Evolutionary conservation across 495 filamentous ascomycete species (phyloP).

Genomic region (Aspergillus sclerotioniger): DNA sequence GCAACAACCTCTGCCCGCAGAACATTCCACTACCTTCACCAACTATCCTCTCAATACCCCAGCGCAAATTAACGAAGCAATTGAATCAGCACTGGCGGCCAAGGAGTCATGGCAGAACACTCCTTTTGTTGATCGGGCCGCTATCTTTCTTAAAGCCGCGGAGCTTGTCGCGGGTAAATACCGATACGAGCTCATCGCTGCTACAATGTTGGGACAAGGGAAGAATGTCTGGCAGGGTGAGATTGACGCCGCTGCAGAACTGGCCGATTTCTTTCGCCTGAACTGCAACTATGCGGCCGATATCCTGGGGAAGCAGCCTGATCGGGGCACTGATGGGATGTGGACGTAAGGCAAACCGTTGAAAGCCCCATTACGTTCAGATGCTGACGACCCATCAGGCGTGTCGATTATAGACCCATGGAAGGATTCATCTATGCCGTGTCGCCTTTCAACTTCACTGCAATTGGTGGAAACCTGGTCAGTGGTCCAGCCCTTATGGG

Average conservation of each 20-base stretch:
- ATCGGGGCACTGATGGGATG: slow-evolving; percentile 51
- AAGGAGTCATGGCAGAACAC: slow-evolving; percentile 79
- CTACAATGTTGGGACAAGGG: slow-evolving; percentile 92
- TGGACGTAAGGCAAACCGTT: slow-evolving; percentile 57
- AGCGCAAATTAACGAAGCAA: slow-evolving; percentile 69
- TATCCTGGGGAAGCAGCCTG: slow-evolving; percentile 72
- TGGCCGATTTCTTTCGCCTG: slow-evolving; percentile 85
- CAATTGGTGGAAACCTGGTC: slow-evolving; percentile 76
- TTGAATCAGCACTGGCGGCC: slow-evolving; percentile 75
- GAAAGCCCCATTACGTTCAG: background rate
- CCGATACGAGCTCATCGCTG: slow-evolving; percentile 88
- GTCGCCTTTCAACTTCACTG: slow-evolving; percentile 89
- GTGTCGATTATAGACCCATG: slow-evolving; percentile 76
- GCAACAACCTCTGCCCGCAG: slow-evolving; percentile 69
- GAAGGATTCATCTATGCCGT: slow-evolving; percentile 88
- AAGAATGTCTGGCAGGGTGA: slow-evolving; percentile 98
- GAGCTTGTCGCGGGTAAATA: slow-evolving; percentile 88
- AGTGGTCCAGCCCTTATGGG: slow-evolving; percentile 73
- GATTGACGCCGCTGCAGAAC: slow-evolving; percentile 90
- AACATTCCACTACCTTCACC: slow-evolving; percentile 66
- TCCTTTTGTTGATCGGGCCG: slow-evolving; percentile 83
- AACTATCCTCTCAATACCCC: slow-evolving; percentile 70
- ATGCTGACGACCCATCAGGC: slow-evolving; percentile 29
- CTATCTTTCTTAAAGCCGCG: slow-evolving; percentile 91
- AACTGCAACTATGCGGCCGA: slow-evolving; percentile 77